Evolutionary conservation across 1,139 yeast species (phyloP), one percentile per base, ranked within the genome.

Genomic region (Sugiyamaella xylanicola): DNA sequence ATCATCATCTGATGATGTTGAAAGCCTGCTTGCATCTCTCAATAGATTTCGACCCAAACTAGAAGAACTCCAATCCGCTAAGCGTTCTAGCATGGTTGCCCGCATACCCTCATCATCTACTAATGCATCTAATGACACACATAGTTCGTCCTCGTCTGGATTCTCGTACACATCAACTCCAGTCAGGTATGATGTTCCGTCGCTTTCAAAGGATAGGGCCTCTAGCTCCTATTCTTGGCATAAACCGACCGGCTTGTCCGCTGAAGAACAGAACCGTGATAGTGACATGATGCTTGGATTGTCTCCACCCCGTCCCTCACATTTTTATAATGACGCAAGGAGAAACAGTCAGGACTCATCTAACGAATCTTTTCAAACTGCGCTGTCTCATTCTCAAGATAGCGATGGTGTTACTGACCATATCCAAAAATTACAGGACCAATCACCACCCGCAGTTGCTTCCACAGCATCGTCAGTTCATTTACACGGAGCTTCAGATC

Each of bases 281-380:
- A 58, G 47, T 54, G 56, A 56, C 13, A 51, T 54, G 8, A 46
- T 53, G 22, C 51, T 55, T 25, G 57, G 50, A 44, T 40, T 50
- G 9, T 51, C 59, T 42, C 53, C 57, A 1, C 53, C 60, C 7
- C 56, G 56, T 5, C 55, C 56, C 4, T 57, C 53, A 7, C 16
- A 45, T 25, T 49, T 47, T 11, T 51, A 54, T 8, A 16, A 42
- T 22, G 51, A 41, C 37, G 39, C 11, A 13, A 50, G 54, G 25
- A 49, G 53, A 8, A 44, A 40, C 16, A 53, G 59, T 17, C 55
- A 55, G 13, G 63, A 56, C 43, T 59, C 64, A 2, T 59, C 62
- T 4, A 59, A 60, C 9, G 64, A 61, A 9, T 56, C 61, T 16
- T 61, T 59, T 48, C 56, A 49, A 40, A 61, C 64, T 2, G 64